Percentiles rank a stretch among this genome's conserved stretches.
Evolutionary conservation across 2,329 filamentous ascomycete species (phyloP).

Genomic region (Diaporthe velutina): DNA sequence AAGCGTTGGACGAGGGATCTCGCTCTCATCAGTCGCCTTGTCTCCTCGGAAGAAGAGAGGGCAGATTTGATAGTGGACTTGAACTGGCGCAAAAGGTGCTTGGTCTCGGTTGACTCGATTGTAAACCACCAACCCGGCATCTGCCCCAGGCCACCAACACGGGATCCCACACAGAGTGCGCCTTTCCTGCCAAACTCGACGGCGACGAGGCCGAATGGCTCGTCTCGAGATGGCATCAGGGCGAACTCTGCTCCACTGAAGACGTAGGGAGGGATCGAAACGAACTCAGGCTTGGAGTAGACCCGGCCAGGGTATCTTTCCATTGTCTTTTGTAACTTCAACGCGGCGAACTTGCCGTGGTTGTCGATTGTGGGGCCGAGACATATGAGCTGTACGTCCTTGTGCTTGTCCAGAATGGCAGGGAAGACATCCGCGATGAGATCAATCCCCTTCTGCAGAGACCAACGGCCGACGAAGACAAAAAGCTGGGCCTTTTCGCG

Average conservation of each 20-base stretch:
- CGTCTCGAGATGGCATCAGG: slow-evolving; percentile 76
- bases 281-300: slow-evolving; percentile 78
- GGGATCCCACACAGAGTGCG: slow-evolving; percentile 73
- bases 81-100: slow-evolving; percentile 73
- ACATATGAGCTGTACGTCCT: slow-evolving; percentile 71
- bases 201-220: slow-evolving; percentile 77
- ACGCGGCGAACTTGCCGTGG: slow-evolving; percentile 74
- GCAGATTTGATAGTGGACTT: slow-evolving; percentile 72
- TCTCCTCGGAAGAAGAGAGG: slow-evolving; percentile 66
- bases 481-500: slow-evolving; percentile 67
- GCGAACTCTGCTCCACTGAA: slow-evolving; percentile 78
- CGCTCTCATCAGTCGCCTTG: slow-evolving; percentile 72
- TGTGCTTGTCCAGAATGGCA: slow-evolving; percentile 68
- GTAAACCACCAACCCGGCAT: slow-evolving; percentile 81
- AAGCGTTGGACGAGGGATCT: slow-evolving; percentile 74
- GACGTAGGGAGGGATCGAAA: slow-evolving; percentile 73
- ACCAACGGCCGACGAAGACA: slow-evolving; percentile 78
- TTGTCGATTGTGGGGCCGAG: slow-evolving; percentile 75
- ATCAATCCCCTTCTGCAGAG: slow-evolving; percentile 77
- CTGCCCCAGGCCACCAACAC: slow-evolving; percentile 75
- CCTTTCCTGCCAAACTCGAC: slow-evolving; percentile 77
- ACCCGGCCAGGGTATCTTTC: slow-evolving; percentile 74
- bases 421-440: slow-evolving; percentile 76
- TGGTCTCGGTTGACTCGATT: slow-evolving; percentile 65
- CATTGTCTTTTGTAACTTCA: slow-evolving; percentile 74